phyloP scores from a whole-genome alignment of 2,329 filamentous ascomycete species.

The Penicillium italicum region DNA sequence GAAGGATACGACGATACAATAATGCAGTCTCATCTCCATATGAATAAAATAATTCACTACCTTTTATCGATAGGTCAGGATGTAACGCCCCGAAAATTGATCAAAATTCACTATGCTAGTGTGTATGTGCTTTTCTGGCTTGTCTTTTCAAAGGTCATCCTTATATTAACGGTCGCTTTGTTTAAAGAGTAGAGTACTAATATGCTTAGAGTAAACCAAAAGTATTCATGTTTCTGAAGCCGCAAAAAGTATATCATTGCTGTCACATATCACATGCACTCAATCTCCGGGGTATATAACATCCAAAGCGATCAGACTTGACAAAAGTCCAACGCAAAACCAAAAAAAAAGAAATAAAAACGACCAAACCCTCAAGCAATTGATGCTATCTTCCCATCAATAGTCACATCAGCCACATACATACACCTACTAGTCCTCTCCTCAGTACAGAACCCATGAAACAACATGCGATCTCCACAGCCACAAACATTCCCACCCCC shows the following conservation, averaged over 20 bases:
- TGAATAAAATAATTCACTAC: not conserved
- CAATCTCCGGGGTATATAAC: constrained; percentile 5
- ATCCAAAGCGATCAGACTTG: not conserved
- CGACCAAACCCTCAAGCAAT: constrained; percentile 11
- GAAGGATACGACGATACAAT: not conserved
- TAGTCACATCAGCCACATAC: constrained; percentile 28
- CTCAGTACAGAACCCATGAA: constrained; percentile 32
- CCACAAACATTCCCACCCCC: constrained; percentile 33
- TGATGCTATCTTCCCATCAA: constrained; percentile 17
- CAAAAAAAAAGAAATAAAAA: not conserved
- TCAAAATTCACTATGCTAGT: not conserved
- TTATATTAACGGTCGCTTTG: not conserved
- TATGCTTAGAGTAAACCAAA: not conserved
- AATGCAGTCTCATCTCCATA: not conserved
- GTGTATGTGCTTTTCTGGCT: no score
- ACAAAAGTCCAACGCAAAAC: not conserved
- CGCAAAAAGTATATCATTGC: not conserved
- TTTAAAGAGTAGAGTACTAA: rapidly evolving
- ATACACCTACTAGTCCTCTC: constrained; percentile 25
- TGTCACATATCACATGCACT: not conserved
- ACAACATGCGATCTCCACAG: constrained; percentile 32
- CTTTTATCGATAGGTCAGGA: not conserved
- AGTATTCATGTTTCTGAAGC: not conserved
- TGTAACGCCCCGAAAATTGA: not conserved
- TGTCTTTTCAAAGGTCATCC: not conserved